phyloP scores from a whole-genome alignment of 2,329 filamentous ascomycete species.

The Talaromyces islandicus region DNA sequence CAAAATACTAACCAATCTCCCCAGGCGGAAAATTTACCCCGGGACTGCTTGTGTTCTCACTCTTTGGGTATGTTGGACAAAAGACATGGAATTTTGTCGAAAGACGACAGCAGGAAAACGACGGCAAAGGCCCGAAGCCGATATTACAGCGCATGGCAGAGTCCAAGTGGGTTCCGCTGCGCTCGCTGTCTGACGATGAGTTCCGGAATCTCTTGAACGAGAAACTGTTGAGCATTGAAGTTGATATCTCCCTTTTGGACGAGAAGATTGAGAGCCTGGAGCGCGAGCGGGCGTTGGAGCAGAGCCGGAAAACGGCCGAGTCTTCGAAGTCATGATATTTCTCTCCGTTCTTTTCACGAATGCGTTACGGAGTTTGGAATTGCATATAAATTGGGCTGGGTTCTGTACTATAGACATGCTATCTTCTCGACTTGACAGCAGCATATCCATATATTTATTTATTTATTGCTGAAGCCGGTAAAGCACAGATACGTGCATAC shows the following conservation, averaged over 20 bases:
- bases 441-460: too few relatives aligned
- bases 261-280: slow-evolving; percentile 58
- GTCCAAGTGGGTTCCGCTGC: slow-evolving; percentile 67
- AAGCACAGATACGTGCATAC: too few relatives aligned
- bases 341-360: not conserved
- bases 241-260: slow-evolving; percentile 71
- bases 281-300: slow-evolving; percentile 27
- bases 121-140: slow-evolving; percentile 30
- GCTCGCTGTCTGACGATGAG: slow-evolving; percentile 63
- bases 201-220: slow-evolving; percentile 66
- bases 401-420: not conserved
- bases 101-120: slow-evolving; percentile 36
- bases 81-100: slow-evolving; percentile 49
- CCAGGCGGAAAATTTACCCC: slow-evolving; percentile 54
- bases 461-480: too few relatives aligned
- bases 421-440: not conserved
- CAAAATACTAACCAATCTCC: slow-evolving; percentile 19
- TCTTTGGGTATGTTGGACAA: slow-evolving; percentile 55
- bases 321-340: not conserved
- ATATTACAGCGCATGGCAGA: slow-evolving; percentile 48
- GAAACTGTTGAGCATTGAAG: slow-evolving; percentile 65
- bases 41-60: slow-evolving; percentile 53
- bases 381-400: not conserved
- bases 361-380: not conserved
- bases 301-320: not conserved